These are phyloP conservation scores for Medicago arabica DNA, from an alignment of 306 rosid genomes.

Conservation along the genomic window DNA sequence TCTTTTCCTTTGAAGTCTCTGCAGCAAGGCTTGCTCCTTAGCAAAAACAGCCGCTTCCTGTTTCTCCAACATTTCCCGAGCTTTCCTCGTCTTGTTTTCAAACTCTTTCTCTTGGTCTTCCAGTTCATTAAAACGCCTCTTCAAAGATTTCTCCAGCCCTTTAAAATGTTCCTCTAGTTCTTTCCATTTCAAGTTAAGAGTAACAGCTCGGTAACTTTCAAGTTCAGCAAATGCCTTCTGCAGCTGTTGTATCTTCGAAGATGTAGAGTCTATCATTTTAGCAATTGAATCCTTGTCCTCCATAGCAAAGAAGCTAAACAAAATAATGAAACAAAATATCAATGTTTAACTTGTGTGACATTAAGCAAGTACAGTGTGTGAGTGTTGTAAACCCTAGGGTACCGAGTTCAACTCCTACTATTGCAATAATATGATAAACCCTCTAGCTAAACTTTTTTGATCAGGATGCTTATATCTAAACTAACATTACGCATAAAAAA, in stretches of 20 bases:
- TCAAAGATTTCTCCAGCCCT: slow-evolving; percentile 92
- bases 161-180: slow-evolving; percentile 96
- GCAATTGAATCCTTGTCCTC: slow-evolving; percentile 81
- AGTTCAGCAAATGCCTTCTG: slow-evolving; percentile 99
- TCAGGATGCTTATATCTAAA: background rate
- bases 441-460: background rate
- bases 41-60: slow-evolving; percentile 72
- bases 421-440: background rate
- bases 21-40: slow-evolving; percentile 77
- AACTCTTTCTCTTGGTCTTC: slow-evolving; percentile 96
- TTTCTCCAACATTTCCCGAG: slow-evolving; percentile 70
- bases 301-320: slow-evolving; percentile 68
- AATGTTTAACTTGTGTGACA: slow-evolving; percentile 22
- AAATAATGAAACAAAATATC: slow-evolving; percentile 26
- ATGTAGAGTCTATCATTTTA: slow-evolving; percentile 78
- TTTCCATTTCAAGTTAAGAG: slow-evolving; percentile 93
- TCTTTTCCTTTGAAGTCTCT: slow-evolving; percentile 81
- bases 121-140: slow-evolving; percentile 95
- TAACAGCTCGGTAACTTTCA: slow-evolving; percentile 86
- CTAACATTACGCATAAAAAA: background rate
- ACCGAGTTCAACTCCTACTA: background rate
- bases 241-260: slow-evolving; percentile 93
- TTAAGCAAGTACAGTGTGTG: background rate
- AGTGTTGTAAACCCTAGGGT: background rate
- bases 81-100: slow-evolving; percentile 68